Evolutionary conservation across 176 grass and related monocot genomes (phyloP).

Genomic region (Elaeis guineensis): DNA sequence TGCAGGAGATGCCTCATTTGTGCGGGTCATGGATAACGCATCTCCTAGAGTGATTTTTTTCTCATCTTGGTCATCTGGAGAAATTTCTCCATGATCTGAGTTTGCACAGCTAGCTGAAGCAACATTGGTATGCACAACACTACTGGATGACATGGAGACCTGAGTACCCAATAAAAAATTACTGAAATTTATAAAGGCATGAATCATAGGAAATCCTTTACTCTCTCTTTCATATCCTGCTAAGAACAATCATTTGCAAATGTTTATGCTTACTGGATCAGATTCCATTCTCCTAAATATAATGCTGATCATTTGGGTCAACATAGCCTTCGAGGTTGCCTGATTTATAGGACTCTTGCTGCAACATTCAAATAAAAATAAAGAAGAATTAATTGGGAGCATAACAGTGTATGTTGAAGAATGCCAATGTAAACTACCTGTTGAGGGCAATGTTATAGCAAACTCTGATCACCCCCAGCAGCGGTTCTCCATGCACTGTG

Average conservation of each 20-base stretch:
- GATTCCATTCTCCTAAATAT: conserved; percentile 93
- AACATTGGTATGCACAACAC: conserved; percentile 35
- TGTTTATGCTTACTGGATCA: conserved; percentile 46
- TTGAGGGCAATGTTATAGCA: conserved; percentile 99
- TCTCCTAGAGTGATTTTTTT: conserved; percentile 67
- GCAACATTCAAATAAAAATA: conserved; percentile 27
- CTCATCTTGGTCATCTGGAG: conserved; percentile 49
- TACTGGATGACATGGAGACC: conserved; percentile 42
- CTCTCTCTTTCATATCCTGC: neutral
- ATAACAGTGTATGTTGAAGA: conserved; percentile 18
- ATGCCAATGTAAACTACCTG: conserved; percentile 48
- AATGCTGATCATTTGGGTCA: conserved; percentile 99
- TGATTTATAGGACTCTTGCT: conserved; percentile 99
- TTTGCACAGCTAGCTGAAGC: conserved; percentile 45
- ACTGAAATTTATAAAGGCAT: neutral
- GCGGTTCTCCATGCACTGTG: conserved; percentile 94
- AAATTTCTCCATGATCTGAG: conserved; percentile 70
- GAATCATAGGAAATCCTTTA: neutral
- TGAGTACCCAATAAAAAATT: conserved; percentile 13
- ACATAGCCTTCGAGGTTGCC: conserved; percentile 99
- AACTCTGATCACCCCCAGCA: conserved; percentile 98
- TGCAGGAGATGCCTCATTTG: conserved; percentile 50
- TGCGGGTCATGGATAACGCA: conserved; percentile 53
- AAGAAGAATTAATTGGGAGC: conserved; percentile 19
- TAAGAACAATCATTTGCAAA: neutral